phyloP scores from a whole-genome alignment of 1,139 yeast species.

The Debaryomycetaceae sp. region DNA sequence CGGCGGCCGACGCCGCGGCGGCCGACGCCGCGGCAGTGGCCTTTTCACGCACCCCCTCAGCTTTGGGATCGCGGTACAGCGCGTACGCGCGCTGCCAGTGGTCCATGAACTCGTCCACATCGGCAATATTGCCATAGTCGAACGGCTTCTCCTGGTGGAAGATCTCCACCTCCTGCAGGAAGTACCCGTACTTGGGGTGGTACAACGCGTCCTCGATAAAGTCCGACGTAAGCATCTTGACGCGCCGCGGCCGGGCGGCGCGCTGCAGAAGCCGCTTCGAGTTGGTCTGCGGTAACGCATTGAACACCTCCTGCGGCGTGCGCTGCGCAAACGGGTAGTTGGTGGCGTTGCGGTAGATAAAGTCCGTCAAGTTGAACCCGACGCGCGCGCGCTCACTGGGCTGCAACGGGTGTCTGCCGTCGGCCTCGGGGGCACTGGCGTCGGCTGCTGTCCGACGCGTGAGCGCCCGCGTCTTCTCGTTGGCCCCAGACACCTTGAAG shows the following conservation, averaged over 20 bases:
- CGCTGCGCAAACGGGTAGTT: slow-evolving; percentile 40
- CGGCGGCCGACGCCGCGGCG: slow-evolving; percentile 7
- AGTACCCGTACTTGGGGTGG: slow-evolving; percentile 79
- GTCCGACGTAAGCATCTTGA: slow-evolving; percentile 70
- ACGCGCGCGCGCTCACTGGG: too few species aligned
- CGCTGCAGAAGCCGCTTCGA: slow-evolving; percentile 44
- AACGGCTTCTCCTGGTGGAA: slow-evolving; percentile 63
- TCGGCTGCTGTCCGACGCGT: slow-evolving; percentile 7
- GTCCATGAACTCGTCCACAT: slow-evolving; percentile 67
- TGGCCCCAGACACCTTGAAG: slow-evolving; percentile 34
- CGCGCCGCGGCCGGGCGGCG: slow-evolving; percentile 51
- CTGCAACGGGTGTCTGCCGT: slow-evolving; percentile 27
- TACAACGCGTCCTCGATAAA: slow-evolving; percentile 84
- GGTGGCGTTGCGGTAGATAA: slow-evolving; percentile 38
- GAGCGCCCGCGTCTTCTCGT: slow-evolving; percentile 13
- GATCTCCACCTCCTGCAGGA: slow-evolving; percentile 72
- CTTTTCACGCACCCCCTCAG: slow-evolving; percentile 8
- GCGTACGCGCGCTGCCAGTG: slow-evolving; percentile 67
- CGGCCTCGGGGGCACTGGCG: not conserved
- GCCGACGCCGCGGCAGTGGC: not conserved
- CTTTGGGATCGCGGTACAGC: slow-evolving; percentile 41
- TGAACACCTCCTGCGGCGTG: slow-evolving; percentile 39
- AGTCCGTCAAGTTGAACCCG: slow-evolving; percentile 29
- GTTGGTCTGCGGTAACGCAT: slow-evolving; percentile 36
- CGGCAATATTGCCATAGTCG: slow-evolving; percentile 53